Evolutionary conservation across 345 rosid genomes (phyloP), one percentile per base, ranked within the genome.

Genomic region (Limnanthes douglasii): DNA sequence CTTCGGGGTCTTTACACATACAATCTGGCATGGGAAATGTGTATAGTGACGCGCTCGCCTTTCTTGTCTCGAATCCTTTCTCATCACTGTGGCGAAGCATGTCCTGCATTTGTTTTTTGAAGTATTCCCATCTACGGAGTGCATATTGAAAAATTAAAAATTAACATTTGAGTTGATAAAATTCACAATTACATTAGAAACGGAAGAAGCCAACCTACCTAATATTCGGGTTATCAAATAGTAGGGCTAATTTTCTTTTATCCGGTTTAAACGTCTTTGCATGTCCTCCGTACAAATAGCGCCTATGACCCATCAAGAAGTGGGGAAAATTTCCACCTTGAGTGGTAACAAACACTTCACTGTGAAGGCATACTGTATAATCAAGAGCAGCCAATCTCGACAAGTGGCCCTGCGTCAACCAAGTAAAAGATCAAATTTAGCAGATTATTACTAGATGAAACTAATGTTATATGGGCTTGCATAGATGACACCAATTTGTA

Each of bases 311-410:
- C 60, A 72, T 79, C 57, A 88, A 70, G 71, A 88, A 88, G 62
- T 83, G 97, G 7, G 98, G 98, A 47, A 79, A 90, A 40, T 90
- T 90, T 45, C 98, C 98, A 40, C 98, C 98, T 74, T 84, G 98
- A 12, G 98, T 84, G 6, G 95, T 79, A 60, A 79, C 86, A 61
- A 88, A 84, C 37, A 74, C 98, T 65, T 79, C 92, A 31, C 95
- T 90, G 55, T 76, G 79, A 60, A 90, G 78, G 61, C 98, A 83
- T 56, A 90, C 76, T 5, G 86, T 76, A 46, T 84, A 84, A 39
- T 88, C 95, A 19, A 88, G 83, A 17, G 94, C 98, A 41, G 98
- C 98, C 59, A 90, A 67, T 69, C 95, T 72, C 40, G 95, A 90
- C 5, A 50, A 80, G 56, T 76, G 81, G 5, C 92, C 94, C 94